Evolutionary conservation across 768 basidiomycete species (phyloP), one percentile per base, ranked within the genome.

Genomic region (Suillus alpinus): DNA sequence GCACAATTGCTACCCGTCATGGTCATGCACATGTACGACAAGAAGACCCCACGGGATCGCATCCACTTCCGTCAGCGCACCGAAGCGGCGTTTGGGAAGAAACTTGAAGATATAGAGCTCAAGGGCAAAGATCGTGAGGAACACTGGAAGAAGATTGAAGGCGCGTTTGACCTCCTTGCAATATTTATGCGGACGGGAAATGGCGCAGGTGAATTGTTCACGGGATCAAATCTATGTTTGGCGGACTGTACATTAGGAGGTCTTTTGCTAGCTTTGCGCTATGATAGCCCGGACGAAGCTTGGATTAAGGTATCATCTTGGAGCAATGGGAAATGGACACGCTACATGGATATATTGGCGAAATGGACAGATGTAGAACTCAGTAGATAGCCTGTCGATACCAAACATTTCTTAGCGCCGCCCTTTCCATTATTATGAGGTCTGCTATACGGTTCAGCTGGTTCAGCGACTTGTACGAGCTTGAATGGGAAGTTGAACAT

Each of bases 241-340:
- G 57, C 71, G 16, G 74, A 76, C 60, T 70, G 74, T 49, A 67
- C 66, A 12, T 56, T 76, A 14, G 65, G 65, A 26, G 68, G 64
- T 14, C 63, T 63, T 31, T 62, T 74, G 39, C 62, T 72, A 20
- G 66, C 64, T 39, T 50, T 69, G 23, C 67, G 64, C 57, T 61
- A 59, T 7, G 62, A 66, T 20, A 73, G 73, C 46, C 69, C 72
- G 16, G 62, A 74, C 7, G 71, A 70, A 20, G 68, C 63, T 9
- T 73, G 70, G 68, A 52, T 57, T 1, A 62, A 64, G 46, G 62
- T 75, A 34, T 57, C 51, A n/a, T 58, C 63, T 6, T 73, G 71
- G 71, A 65, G 72, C 50, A 64, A 62, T 16, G 71, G 72, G 26
- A 61, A 64, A 60, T 76, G 75, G 75, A 61, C 14, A 41, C 57